These are phyloP conservation scores for Blumeriella jaapii DNA, from an alignment of 2,329 filamentous ascomycete genomes.

Conservation along the genomic window DNA sequence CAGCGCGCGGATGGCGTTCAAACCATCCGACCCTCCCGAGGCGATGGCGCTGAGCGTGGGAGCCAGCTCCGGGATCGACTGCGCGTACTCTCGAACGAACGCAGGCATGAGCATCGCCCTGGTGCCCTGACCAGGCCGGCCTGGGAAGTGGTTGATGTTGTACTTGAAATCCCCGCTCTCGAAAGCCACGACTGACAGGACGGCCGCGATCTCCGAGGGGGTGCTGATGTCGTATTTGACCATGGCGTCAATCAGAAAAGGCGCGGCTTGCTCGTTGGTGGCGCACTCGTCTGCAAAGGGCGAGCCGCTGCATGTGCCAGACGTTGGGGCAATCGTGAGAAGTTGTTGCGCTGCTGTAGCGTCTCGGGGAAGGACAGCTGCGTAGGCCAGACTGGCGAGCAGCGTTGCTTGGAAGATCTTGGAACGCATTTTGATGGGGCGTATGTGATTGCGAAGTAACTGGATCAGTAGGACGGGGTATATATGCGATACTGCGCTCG, in stretches of 20 bases:
- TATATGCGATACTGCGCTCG: too few relatives aligned
- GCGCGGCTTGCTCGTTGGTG: slow-evolving; percentile 39
- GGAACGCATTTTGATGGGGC: slow-evolving; percentile 5
- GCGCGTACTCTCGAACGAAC: too few relatives aligned
- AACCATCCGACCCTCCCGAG: slow-evolving; percentile 27
- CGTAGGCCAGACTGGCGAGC: slow-evolving; percentile 3
- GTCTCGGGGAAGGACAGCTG: slow-evolving; percentile 6
- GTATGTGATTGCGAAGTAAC: too few relatives aligned
- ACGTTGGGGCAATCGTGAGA: slow-evolving; percentile 36
- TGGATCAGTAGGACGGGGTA: too few relatives aligned
- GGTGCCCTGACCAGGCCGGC: slow-evolving; percentile 47
- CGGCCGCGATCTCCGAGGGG: slow-evolving; percentile 44
- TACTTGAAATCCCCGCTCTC: slow-evolving; percentile 52
- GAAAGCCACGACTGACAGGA: slow-evolving; percentile 48
- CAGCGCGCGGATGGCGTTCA: slow-evolving; percentile 36
- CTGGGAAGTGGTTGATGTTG: slow-evolving; percentile 46
- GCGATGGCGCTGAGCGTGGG: slow-evolving; percentile 25
- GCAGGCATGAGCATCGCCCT: slow-evolving; percentile 51
- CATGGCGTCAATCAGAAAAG: slow-evolving; percentile 40
- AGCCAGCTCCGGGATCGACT: slow-evolving; percentile 33
- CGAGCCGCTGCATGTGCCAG: slow-evolving; percentile 34
- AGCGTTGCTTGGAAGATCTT: slow-evolving; percentile 2
- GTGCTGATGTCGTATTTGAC: slow-evolving; percentile 38
- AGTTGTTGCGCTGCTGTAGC: slow-evolving; percentile 13
- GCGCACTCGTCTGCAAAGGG: slow-evolving; percentile 38